These are phyloP conservation scores for Ophiostoma piceae DNA, from an alignment of 2,329 filamentous ascomycete species.

Conservation along the genomic window DNA sequence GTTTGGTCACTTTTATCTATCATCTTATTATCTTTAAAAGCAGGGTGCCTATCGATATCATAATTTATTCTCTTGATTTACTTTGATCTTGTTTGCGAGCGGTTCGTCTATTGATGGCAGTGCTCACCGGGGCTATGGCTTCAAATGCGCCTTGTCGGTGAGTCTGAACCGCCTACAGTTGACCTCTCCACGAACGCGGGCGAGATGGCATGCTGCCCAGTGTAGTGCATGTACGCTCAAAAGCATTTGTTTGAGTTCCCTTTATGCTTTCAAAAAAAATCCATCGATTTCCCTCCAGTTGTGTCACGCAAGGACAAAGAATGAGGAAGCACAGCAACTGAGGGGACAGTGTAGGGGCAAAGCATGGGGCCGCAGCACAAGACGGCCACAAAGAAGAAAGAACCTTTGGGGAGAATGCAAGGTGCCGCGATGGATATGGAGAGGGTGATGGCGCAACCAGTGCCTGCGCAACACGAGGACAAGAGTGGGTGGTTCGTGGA, in stretches of 20 bases:
- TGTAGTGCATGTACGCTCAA: background rate
- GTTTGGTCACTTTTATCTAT: background rate
- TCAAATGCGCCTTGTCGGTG: background rate
- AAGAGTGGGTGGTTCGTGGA: background rate
- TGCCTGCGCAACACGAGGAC: conserved; percentile 8
- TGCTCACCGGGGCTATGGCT: background rate
- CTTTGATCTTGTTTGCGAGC: background rate
- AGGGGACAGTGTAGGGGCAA: background rate
- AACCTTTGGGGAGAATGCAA: background rate
- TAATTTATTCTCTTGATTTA: background rate
- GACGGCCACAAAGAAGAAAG: background rate
- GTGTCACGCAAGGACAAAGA: conserved; percentile 15
- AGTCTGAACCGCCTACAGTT: background rate
- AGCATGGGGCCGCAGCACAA: background rate
- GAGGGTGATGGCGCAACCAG: background rate
- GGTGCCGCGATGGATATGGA: background rate
- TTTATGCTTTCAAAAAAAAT: background rate
- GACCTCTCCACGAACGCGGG: background rate
- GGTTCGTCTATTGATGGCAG: background rate
- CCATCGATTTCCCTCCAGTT: background rate
- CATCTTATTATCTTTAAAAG: background rate
- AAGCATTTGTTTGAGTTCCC: background rate
- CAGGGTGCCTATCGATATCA: background rate
- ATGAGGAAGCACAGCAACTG: conserved; percentile 10
- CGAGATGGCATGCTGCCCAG: background rate